Base-by-base conservation (phyloP, 176 grass and related monocot genomes). In the Pontederia paniculata region DNA sequence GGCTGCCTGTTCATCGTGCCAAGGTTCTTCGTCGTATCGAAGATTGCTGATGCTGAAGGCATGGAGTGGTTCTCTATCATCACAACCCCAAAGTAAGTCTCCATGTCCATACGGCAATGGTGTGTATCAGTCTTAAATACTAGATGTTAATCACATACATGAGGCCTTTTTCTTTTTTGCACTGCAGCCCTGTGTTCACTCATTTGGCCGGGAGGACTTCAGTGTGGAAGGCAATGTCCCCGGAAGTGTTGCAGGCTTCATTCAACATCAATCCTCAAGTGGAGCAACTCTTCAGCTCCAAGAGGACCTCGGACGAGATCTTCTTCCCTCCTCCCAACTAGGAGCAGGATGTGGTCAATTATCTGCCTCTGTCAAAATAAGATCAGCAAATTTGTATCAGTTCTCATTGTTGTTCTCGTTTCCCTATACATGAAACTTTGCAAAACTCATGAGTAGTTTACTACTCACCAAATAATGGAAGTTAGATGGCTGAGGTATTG, bases 11-110 rank as follows among this genome's bases (percentile, higher is more conserved):
- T 95, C 60, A 89, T 95, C 17, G 90, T 95, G 19, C 90, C 85
- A 0, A 73, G 85, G 45, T 95, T 89, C 76, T 80, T 78, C 4
- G 90, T 89, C 2, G 90, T 95, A 8, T 95, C 85, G 12, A 89
- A 95, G 80, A 95, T 95, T 48, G 85, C 90, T 0, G 90, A 85
- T 17, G 78, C 62, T 6, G 70, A 76, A 0, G 90, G 90, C 45
- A 19, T 95, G 76, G 78, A 89, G 63, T 95, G 90, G 90, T 89
- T 95, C 78, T 95, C 90, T 42, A 95, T 95, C 45, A 95, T 95
- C 76, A 83, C 81, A 28, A 89, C 90, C 5, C 85, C 90, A 0
- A 83, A 89, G 88, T 94, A 84, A 76, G 42, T 44, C 9, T 0
- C 0, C 5, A 37, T 5, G 28, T 37, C 28, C 28, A 37, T 37